These are phyloP conservation scores for Scedosporium apiospermum DNA, from an alignment of 2,329 filamentous ascomycete species.

Conservation along the genomic window DNA sequence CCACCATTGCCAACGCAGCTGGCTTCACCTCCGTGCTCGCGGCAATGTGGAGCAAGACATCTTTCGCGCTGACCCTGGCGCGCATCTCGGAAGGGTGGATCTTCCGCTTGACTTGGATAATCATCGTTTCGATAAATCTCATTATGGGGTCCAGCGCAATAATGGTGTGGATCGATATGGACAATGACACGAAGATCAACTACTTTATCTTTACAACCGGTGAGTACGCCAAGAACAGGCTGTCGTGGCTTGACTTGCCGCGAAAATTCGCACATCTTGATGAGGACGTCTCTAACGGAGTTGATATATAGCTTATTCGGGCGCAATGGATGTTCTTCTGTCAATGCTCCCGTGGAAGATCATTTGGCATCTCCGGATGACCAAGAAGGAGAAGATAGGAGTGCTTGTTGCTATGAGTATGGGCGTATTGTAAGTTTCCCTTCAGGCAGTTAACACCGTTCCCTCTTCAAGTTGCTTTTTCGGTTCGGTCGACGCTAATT, in stretches of 20 bases:
- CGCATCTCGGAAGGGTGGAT: slow-evolving; percentile 18
- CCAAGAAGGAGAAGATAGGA: slow-evolving; percentile 26
- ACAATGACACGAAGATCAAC: slow-evolving; percentile 7
- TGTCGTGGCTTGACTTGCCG: slow-evolving; percentile 9
- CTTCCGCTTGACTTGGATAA: slow-evolving; percentile 17
- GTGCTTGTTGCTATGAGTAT: slow-evolving; percentile 31
- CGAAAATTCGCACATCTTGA: too few species aligned
- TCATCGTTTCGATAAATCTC: slow-evolving; percentile 23
- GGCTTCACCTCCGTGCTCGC: slow-evolving; percentile 22
- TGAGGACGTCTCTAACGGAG: slow-evolving; percentile 10
- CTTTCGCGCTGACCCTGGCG: slow-evolving; percentile 26
- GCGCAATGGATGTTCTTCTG: slow-evolving; percentile 26
- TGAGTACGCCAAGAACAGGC: background rate
- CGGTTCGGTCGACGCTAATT: background rate
- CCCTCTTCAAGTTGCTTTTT: background rate
- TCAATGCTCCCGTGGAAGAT: slow-evolving; percentile 29
- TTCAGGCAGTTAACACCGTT: background rate
- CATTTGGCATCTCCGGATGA: slow-evolving; percentile 28
- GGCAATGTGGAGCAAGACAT: slow-evolving; percentile 26
- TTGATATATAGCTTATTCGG: slow-evolving; percentile 20
- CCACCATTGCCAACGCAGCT: slow-evolving; percentile 17
- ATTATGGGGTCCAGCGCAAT: slow-evolving; percentile 13
- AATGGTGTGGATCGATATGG: slow-evolving; percentile 13
- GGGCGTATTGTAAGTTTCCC: slow-evolving; percentile 25
- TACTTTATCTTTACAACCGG: slow-evolving; percentile 12